Percentiles rank a stretch among this genome's conserved stretches.
These are phyloP conservation scores for Melastoma candidum DNA, from an alignment of 441 rosid genomes.

Conservation along the genomic window DNA sequence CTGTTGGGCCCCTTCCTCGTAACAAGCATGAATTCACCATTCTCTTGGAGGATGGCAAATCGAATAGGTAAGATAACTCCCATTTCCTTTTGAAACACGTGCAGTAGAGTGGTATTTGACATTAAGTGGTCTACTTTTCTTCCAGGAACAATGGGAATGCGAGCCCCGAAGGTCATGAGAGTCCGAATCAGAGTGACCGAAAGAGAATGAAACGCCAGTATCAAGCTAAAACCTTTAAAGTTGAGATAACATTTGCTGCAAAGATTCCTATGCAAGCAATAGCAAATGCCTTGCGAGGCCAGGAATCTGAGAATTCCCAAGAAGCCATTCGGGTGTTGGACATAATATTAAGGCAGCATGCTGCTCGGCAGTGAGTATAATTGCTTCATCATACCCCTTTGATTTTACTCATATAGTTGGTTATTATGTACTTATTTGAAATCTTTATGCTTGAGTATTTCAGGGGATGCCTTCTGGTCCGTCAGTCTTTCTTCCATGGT, in stretches of 20 bases:
- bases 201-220: slow-evolving; percentile 43
- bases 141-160: slow-evolving; percentile 38
- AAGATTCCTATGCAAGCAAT: slow-evolving; percentile 58
- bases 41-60: slow-evolving; percentile 38
- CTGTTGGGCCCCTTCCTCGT: slow-evolving; percentile 41
- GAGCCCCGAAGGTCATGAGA: slow-evolving; percentile 32
- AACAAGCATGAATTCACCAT: slow-evolving; percentile 48
- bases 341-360: slow-evolving; percentile 52
- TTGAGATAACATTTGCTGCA: slow-evolving; percentile 45
- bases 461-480: slow-evolving; percentile 68
- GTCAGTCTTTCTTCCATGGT: slow-evolving; percentile 51
- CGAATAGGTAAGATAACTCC: slow-evolving; percentile 26
- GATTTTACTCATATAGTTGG: background rate
- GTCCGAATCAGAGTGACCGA: slow-evolving; percentile 32
- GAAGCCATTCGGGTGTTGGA: slow-evolving; percentile 55
- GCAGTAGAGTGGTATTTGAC: background rate
- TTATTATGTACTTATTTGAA: background rate
- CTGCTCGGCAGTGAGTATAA: slow-evolving; percentile 40
- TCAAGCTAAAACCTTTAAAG: slow-evolving; percentile 35
- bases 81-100: background rate
- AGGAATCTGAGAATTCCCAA: slow-evolving; percentile 53
- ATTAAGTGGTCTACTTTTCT: background rate
- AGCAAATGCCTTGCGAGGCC: slow-evolving; percentile 44
- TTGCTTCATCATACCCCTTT: background rate
- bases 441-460: slow-evolving; percentile 2